Evolutionary conservation across 768 basidiomycete species (phyloP).

Genomic region (Kwoniella bestiolae): DNA sequence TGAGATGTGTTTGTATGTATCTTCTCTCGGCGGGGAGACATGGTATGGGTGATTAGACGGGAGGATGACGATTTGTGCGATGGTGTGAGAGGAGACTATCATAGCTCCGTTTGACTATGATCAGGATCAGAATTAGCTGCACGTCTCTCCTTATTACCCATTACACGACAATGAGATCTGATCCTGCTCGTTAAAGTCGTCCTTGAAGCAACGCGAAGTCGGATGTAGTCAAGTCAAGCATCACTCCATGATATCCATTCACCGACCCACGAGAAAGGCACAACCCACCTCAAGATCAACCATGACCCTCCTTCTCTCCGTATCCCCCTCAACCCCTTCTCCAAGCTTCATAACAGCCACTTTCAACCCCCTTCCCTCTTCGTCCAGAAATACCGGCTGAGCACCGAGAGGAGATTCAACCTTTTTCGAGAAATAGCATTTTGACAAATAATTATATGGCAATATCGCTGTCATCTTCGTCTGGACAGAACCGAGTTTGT

Average conservation of each 20-base stretch:
- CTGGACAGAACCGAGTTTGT: background rate
- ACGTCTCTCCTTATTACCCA: too few species aligned
- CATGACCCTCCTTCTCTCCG: slow-evolving; percentile 10
- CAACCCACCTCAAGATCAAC: slow-evolving; percentile 19
- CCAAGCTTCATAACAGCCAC: slow-evolving; percentile 6
- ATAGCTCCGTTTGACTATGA: slow-evolving; percentile 18
- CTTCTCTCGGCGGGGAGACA: background rate
- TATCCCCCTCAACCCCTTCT: slow-evolving; percentile 1
- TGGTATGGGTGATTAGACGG: background rate
- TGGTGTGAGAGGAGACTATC: slow-evolving; percentile 1
- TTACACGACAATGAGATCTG: too few species aligned
- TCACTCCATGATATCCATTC: too few species aligned
- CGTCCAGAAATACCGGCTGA: slow-evolving; percentile 1
- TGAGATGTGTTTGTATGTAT: background rate
- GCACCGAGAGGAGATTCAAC: background rate
- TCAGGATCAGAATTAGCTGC: too few species aligned
- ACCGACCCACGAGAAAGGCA: too few species aligned
- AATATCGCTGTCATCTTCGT: background rate
- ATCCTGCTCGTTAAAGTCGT: too few species aligned
- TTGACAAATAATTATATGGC: slow-evolving; percentile 15
- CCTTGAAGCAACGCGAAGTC: too few species aligned
- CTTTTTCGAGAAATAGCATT: slow-evolving; percentile 19
- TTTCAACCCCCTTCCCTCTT: slow-evolving; percentile 2
- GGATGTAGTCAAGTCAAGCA: too few species aligned
- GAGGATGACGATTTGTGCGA: slow-evolving; percentile 8